Percentiles rank a stretch among this genome's conserved stretches.
Conservation (phyloP, 23 red algal species). For the Pyropia yezoensis region DNA sequence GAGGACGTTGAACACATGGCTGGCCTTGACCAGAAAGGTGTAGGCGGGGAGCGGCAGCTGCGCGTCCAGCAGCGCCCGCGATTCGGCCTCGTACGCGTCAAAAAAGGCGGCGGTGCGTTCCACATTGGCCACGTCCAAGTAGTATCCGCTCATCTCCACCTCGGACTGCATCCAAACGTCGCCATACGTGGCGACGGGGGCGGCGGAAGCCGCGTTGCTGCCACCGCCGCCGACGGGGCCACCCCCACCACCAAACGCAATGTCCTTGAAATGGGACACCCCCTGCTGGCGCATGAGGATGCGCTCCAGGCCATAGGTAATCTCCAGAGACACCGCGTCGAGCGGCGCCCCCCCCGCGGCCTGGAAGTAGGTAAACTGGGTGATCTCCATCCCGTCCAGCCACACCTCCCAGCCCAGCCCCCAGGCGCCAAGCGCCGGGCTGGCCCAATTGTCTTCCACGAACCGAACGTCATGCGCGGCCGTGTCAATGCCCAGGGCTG, state of each 20-base stretch:
- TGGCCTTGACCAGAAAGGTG: conserved; percentile 80
- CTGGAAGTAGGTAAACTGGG: conserved; percentile 99
- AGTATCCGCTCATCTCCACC: conserved; percentile 92
- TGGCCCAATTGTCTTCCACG: conserved; percentile 99
- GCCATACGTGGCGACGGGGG: conserved; percentile 64
- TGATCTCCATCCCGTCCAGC: conserved; percentile 97
- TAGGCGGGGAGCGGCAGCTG: conserved; percentile 86
- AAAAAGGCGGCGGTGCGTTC: conserved; percentile 59
- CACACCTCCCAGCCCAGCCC: conserved; percentile 99
- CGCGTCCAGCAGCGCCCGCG: conserved; percentile 53
- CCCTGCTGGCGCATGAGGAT: conserved; percentile 88
- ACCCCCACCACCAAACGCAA: conserved; percentile 26
- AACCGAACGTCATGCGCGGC: conserved; percentile 88
- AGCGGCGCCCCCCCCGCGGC: conserved; percentile 77
- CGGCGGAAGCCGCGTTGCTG: background rate
- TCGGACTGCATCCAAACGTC: conserved; percentile 90
- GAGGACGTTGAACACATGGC: conserved; percentile 93
- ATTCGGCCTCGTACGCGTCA: conserved; percentile 81
- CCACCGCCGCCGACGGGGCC: background rate
- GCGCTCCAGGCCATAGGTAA: conserved; percentile 96
- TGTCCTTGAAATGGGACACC: conserved; percentile 90
- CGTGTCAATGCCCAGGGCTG: conserved; percentile 84
- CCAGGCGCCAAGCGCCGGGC: conserved; percentile 94
- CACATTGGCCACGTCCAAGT: conserved; percentile 89
- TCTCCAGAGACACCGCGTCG: conserved; percentile 79